Percentiles rank a stretch among this genome's conserved stretches.
phyloP scores from a whole-genome alignment of 148 eudicot species.

The Limonium bicolor region DNA sequence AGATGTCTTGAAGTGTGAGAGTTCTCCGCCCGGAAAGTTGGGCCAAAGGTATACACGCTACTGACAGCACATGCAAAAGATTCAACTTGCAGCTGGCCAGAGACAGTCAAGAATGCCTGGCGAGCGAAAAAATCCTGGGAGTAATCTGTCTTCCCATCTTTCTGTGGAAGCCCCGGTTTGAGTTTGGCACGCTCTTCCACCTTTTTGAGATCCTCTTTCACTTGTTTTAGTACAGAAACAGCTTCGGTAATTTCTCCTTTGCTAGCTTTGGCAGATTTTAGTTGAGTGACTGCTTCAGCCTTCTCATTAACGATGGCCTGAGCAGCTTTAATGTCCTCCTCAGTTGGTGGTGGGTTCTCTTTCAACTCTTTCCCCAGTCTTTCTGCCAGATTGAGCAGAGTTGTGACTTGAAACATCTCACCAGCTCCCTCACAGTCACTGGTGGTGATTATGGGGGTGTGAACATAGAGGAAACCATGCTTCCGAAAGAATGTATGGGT shows the following conservation, averaged over 20 bases:
- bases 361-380: slow-evolving; percentile 68
- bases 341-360: slow-evolving; percentile 60
- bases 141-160: slow-evolving; percentile 88
- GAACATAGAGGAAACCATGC: slow-evolving; percentile 62
- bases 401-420: slow-evolving; percentile 96
- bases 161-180: slow-evolving; percentile 66
- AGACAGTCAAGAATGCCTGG: slow-evolving; percentile 96
- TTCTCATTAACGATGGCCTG: slow-evolving; percentile 42
- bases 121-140: slow-evolving; percentile 79
- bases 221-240: slow-evolving; percentile 41
- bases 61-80: slow-evolving; percentile 83
- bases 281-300: slow-evolving; percentile 45
- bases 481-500: slow-evolving; percentile 87
- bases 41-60: slow-evolving; percentile 92
- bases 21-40: slow-evolving; percentile 90
- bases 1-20: slow-evolving; percentile 95
- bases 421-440: slow-evolving; percentile 99
- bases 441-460: slow-evolving; percentile 91
- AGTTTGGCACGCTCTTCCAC: slow-evolving; percentile 56
- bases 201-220: slow-evolving; percentile 52
- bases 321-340: slow-evolving; percentile 58
- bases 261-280: slow-evolving; percentile 57
- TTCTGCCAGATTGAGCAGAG: slow-evolving; percentile 61
- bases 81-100: slow-evolving; percentile 94
- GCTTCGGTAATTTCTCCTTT: slow-evolving; percentile 59